Evolutionary conservation across 169 alveolate genomes (phyloP), one percentile per base, ranked within the genome.

Genomic region (Eimeria nieschulzi): DNA sequence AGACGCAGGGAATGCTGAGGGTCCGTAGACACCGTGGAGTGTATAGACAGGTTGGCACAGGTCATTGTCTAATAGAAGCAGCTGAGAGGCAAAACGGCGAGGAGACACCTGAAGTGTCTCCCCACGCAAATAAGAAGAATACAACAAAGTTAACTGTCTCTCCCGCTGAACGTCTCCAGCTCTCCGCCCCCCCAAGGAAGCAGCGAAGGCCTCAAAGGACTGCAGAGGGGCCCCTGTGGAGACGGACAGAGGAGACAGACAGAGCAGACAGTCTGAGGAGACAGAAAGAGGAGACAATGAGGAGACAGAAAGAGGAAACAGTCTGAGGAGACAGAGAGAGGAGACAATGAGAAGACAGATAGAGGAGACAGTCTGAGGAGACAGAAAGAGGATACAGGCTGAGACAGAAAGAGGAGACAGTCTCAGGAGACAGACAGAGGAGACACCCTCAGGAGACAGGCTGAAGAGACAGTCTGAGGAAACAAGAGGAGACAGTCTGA

Each of bases 1-100:
- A 17, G 13, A 17, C 21, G n/a, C 13, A 59, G 66, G 66, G 66
- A 13, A 17, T 59, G 79, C 78, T 9, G 91, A 26, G 39, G 91
- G 91, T 7, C 91, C 91, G 21, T 59, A 83, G 54, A 2, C 46
- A 9, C 91, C 80, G 54, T 25, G 70, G 12, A 83, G 59, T 66
- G 63, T n/a, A 21, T 83, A 83, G 15, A 64, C 80, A 12, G 91
- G 80, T 68, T 83, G 91, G 80, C 91, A 83, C 68, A 21, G 78
- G 66, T 83, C 91, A 55, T 83, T 83, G 80, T 83, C 53, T 12
- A 12, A 5, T 9, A 66, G 75, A 66, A 66, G 75, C 0, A 66
- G 33, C 13, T 66, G 46, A 0, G n/a, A 9, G 46, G 39, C 13
- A 25, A 66, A n/a, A 17, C 26, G 75, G 5, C 13, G 13, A 17